Percentiles rank a stretch among this genome's conserved stretches.
Evolutionary conservation across 495 filamentous ascomycete species (phyloP).

Genomic region (Annulohypoxylon moriforme): DNA sequence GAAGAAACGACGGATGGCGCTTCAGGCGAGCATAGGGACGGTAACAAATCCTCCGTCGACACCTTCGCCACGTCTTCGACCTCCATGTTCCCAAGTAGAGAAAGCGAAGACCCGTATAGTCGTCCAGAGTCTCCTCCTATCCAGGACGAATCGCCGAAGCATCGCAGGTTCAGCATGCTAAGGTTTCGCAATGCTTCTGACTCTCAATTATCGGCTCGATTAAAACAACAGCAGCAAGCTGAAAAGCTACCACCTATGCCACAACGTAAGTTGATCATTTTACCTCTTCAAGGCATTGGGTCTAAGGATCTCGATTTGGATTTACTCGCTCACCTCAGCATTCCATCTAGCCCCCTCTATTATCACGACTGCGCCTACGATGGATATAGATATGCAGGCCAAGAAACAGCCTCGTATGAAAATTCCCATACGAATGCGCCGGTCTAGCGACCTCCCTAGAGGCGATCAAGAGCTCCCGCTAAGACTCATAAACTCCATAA

Average conservation of each 20-base stretch:
- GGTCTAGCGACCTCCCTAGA: constrained; percentile 56
- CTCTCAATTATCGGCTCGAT: constrained; percentile 83
- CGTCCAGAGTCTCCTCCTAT: constrained; percentile 52
- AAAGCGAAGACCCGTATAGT: constrained; percentile 49
- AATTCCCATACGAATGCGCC: constrained; percentile 58
- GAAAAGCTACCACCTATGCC: constrained; percentile 76
- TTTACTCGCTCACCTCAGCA: constrained; percentile 20
- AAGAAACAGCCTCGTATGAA: constrained; percentile 67
- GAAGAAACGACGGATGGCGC: constrained; percentile 9
- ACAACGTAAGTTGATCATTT: constrained; percentile 65
- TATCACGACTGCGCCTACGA: constrained; percentile 90
- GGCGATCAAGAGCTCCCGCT: constrained; percentile 47
- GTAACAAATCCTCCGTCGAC: constrained; percentile 37
- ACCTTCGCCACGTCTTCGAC: constrained; percentile 35
- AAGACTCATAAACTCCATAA: constrained; percentile 30
- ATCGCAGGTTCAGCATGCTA: constrained; percentile 87
- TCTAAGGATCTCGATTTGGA: neutral
- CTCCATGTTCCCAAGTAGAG: constrained; percentile 36
- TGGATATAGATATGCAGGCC: constrained; percentile 61
- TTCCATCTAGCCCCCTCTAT: constrained; percentile 78
- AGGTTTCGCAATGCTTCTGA: constrained; percentile 94
- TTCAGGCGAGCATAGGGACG: constrained; percentile 26
- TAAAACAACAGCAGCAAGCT: constrained; percentile 74
- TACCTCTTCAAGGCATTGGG: neutral
- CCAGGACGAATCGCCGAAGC: constrained; percentile 62